Evolutionary conservation across 192 early-diverging fungal species (phyloP).

Genomic region (Paraglomus brasilianum): DNA sequence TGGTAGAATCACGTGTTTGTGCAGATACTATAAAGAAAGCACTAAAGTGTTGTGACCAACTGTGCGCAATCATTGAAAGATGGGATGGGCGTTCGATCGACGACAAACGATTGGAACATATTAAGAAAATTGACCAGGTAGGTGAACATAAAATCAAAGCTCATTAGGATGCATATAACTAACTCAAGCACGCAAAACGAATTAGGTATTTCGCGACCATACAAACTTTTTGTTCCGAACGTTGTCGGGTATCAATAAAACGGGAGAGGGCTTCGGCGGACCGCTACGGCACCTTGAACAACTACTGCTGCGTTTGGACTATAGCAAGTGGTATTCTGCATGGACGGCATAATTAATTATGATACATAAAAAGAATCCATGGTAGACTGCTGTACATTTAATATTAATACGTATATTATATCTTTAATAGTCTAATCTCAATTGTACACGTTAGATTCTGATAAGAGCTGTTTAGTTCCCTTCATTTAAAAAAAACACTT

Average conservation of each 20-base stretch:
- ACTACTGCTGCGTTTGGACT: slow-evolving; percentile 42
- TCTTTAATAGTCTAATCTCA: no score
- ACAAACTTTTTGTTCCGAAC: slow-evolving; percentile 32
- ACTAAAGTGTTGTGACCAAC: slow-evolving; percentile 31
- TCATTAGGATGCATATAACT: background rate
- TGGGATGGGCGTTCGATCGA: background rate
- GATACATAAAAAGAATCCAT: no score
- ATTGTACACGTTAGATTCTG: no score
- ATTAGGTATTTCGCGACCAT: slow-evolving; percentile 35
- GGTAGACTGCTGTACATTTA: no score
- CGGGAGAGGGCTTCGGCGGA: slow-evolving; percentile 32
- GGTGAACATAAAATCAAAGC: slow-evolving; percentile 6
- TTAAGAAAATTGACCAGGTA: slow-evolving; percentile 35
- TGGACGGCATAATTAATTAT: background rate
- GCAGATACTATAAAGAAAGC: slow-evolving; percentile 26
- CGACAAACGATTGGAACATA: slow-evolving; percentile 24
- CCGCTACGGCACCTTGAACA: slow-evolving; percentile 35
- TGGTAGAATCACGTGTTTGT: slow-evolving; percentile 35
- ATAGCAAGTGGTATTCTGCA: slow-evolving; percentile 43
- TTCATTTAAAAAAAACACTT: no score
- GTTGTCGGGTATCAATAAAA: slow-evolving; percentile 33
- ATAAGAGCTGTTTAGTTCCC: no score
- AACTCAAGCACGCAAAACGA: no score
- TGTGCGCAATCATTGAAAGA: slow-evolving; percentile 33
- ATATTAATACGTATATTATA: no score